Percentiles rank a stretch among this genome's conserved stretches.
Conservation (phyloP, 441 rosid genomes). For the Biscutella laevigata region DNA sequence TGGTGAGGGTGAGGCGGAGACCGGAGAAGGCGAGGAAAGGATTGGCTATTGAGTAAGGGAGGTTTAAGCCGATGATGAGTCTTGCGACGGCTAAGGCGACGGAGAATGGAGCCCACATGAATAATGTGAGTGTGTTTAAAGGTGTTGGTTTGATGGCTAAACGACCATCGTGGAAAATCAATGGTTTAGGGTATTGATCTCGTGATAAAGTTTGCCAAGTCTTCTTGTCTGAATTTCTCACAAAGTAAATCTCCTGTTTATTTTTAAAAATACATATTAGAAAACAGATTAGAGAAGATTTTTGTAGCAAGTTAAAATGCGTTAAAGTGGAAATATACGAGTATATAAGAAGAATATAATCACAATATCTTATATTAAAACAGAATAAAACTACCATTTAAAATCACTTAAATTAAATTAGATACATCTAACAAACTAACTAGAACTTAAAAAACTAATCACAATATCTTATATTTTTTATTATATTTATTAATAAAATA, state of each 20-base stretch:
- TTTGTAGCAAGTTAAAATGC: neutral
- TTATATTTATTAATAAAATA: too few relatives aligned
- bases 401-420: too few relatives aligned
- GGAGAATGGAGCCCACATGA: slow-evolving; percentile 66
- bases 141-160: slow-evolving; percentile 59
- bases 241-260: slow-evolving; percentile 46
- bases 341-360: too few relatives aligned
- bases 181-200: slow-evolving; percentile 48
- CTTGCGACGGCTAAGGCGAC: slow-evolving; percentile 30
- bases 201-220: slow-evolving; percentile 43
- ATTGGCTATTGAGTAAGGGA: slow-evolving; percentile 34
- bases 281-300: neutral
- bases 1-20: slow-evolving; percentile 18
- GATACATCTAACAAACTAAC: too few relatives aligned
- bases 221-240: slow-evolving; percentile 42
- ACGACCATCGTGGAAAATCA: slow-evolving; percentile 72
- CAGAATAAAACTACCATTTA: too few relatives aligned
- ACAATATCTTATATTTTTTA: too few relatives aligned
- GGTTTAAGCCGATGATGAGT: slow-evolving; percentile 15
- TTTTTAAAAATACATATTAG: too few relatives aligned
- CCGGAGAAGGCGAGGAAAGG: slow-evolving; percentile 38
- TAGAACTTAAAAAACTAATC: too few relatives aligned
- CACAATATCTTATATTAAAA: too few relatives aligned
- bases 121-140: slow-evolving; percentile 35
- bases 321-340: too few relatives aligned